A percentile compares a stretch with the other conserved stretches of the same genome.
phyloP scores from a whole-genome alignment of 2,329 filamentous ascomycete genomes.

The Mollisia scopiformis region DNA sequence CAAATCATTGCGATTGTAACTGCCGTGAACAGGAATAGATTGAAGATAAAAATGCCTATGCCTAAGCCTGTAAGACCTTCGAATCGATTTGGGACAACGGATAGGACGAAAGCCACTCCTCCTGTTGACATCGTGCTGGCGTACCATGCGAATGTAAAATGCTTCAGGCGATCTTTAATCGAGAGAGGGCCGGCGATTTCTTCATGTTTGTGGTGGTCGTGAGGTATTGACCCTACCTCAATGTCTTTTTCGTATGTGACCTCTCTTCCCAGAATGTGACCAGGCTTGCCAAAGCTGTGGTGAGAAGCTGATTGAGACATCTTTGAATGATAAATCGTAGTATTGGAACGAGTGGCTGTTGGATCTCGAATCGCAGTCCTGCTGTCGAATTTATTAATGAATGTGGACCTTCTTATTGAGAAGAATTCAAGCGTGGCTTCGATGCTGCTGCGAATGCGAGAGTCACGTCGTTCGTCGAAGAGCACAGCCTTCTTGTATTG shows the following conservation, averaged over 20 bases:
- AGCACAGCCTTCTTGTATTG: slow-evolving; percentile 28
- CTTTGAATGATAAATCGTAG: slow-evolving; percentile 20
- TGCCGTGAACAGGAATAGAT: slow-evolving; percentile 65
- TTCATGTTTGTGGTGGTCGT: slow-evolving; percentile 10
- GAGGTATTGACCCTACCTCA: slow-evolving; percentile 8
- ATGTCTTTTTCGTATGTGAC: slow-evolving; percentile 11
- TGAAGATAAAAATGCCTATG: slow-evolving; percentile 68
- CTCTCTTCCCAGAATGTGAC: slow-evolving; percentile 1
- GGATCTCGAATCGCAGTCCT: slow-evolving; percentile 15
- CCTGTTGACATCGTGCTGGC: slow-evolving; percentile 77
- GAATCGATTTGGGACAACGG: slow-evolving; percentile 66
- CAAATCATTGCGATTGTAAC: slow-evolving; percentile 57
- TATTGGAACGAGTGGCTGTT: neutral
- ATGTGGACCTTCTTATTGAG: slow-evolving; percentile 15
- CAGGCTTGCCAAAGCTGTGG: neutral
- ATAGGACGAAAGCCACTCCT: slow-evolving; percentile 67
- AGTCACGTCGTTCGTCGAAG: slow-evolving; percentile 25
- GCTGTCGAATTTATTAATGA: slow-evolving; percentile 18
- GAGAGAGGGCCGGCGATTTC: slow-evolving; percentile 9
- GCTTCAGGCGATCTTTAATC: slow-evolving; percentile 24
- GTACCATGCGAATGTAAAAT: slow-evolving; percentile 57
- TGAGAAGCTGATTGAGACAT: slow-evolving; percentile 6
- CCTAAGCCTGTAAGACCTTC: slow-evolving; percentile 66
- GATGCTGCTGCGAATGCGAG: slow-evolving; percentile 26
- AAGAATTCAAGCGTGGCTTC: slow-evolving; percentile 28